Conservation (phyloP, 345 rosid species). For the Acer campestre region DNA sequence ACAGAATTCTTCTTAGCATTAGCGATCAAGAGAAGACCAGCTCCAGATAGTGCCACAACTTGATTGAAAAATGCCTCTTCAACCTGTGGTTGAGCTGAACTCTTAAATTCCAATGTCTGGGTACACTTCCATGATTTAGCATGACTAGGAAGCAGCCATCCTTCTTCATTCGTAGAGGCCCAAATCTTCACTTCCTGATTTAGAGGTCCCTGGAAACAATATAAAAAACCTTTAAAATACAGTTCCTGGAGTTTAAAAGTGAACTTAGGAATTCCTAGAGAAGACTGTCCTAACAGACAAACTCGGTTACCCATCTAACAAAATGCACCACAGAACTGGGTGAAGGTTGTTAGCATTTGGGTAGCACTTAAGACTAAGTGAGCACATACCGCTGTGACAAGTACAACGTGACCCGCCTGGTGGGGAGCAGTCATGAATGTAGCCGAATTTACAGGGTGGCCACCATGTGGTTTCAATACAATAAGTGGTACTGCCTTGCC, state of each 20-base stretch:
- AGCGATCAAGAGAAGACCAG: slow-evolving; percentile 75
- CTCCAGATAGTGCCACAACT: slow-evolving; percentile 69
- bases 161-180: slow-evolving; percentile 74
- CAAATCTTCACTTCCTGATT: slow-evolving; percentile 85
- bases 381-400: slow-evolving; percentile 74
- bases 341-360: slow-evolving; percentile 6
- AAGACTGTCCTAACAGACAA: slow-evolving; percentile 10
- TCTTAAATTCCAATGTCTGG: slow-evolving; percentile 72
- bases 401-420: slow-evolving; percentile 81
- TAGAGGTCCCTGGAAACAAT: slow-evolving; percentile 62
- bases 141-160: slow-evolving; percentile 73
- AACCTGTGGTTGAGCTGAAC: slow-evolving; percentile 60
- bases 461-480: slow-evolving; percentile 81
- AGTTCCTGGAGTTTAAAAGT: background rate
- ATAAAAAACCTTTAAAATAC: background rate
- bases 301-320: slow-evolving; percentile 1
- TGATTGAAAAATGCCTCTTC: slow-evolving; percentile 88
- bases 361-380: slow-evolving; percentile 7
- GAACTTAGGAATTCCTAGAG: background rate
- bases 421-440: slow-evolving; percentile 66
- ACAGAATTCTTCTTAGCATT: slow-evolving; percentile 89
- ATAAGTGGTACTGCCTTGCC: slow-evolving; percentile 64
- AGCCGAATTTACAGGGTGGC: slow-evolving; percentile 77
- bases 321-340: slow-evolving; percentile 13
- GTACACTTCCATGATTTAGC: slow-evolving; percentile 74